Evolutionary conservation across 192 early-diverging fungal species (phyloP).

Genomic region (Backusella tarrabulga): DNA sequence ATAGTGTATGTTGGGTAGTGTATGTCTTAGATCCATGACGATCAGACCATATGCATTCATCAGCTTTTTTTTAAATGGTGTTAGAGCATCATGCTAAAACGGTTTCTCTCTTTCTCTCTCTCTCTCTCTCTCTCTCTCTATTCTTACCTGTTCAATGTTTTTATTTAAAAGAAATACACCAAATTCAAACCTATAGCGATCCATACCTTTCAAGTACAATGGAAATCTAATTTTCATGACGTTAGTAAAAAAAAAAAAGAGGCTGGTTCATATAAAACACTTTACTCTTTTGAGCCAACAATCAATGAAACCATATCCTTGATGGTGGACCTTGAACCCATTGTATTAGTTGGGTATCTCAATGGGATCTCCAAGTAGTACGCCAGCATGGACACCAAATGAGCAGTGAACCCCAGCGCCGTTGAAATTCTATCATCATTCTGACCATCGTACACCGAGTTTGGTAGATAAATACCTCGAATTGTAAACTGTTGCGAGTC

Average conservation of each 20-base stretch:
- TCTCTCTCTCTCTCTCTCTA: too few species aligned
- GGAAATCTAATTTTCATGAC: conserved; percentile 61
- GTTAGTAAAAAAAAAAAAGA: conserved; percentile 1
- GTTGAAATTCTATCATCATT: conserved; percentile 66
- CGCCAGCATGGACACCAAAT: conserved; percentile 67
- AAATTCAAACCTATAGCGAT: conserved; percentile 74
- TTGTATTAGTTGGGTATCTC: conserved; percentile 71
- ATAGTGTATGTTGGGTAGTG: conserved; percentile 67
- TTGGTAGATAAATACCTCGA: conserved; percentile 53
- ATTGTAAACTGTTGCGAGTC: conserved; percentile 47
- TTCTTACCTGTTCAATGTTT: conserved; percentile 76
- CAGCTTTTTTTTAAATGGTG: conserved; percentile 38
- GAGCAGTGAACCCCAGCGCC: conserved; percentile 67
- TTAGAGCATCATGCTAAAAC: too few species aligned
- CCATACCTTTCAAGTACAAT: conserved; percentile 64
- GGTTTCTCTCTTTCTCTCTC: too few species aligned
- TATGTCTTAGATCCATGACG: conserved; percentile 67
- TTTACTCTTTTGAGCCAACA: conserved; percentile 37
- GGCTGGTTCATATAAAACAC: not conserved
- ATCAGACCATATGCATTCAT: conserved; percentile 65
- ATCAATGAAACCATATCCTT: conserved; percentile 45
- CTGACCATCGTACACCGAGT: conserved; percentile 49
- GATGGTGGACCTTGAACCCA: conserved; percentile 73
- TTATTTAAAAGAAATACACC: conserved; percentile 85
- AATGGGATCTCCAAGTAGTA: conserved; percentile 68